Base-by-base conservation (phyloP, 208 protist genomes). In the Balamuthia mandrillaris region DNA sequence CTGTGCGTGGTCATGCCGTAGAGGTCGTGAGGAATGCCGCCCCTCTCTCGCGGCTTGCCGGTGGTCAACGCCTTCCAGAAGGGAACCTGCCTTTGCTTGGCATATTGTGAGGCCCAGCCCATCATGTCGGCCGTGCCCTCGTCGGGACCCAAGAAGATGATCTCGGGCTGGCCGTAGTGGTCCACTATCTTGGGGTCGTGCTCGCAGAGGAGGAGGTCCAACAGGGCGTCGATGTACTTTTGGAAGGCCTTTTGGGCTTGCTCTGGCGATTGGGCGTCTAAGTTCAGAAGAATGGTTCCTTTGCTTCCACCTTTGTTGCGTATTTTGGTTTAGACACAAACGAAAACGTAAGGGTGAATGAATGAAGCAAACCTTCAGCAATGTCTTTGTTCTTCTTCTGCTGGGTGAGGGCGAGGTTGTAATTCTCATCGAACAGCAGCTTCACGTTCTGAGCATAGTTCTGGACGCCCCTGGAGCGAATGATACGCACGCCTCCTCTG, bases 351-450 rank as follows among this genome's bases (percentile, higher is more conserved):
- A 56, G n/a, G n/a, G 21, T 56, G 49, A 56, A 56, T 56, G 18
- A 56, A 56, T 56, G 21, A 56, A n/a, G 49, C 18, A 56, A 27
- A 84, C 95, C 95, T 88, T 98, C 97, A 33, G 97, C 96, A 74
- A 98, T 98, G 88, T 98, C 97, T 90, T 98, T 98, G 90, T 98
- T 98, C 92, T 98, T 97, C 33, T 94, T 91, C 81, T 97, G 90
- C 91, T 98, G 96, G 14, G 96, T 98, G 79, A 90, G 86, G 54
- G 97, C 97, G 29, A 98, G 95, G 90, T 97, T 97, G 95, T 98
- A 98, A 90, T 97, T 97, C 86, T 98, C 96, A 88, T 97, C 95
- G 86, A 98, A 98, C 44, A 98, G 91, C 35, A 91, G 91, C 63
- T 88, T 87, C 56, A 95, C 94, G 89, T 97, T 98, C 68, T 92